phyloP scores from a whole-genome alignment of 2,329 filamentous ascomycete genomes.

The Dactylonectria estremocensis region DNA sequence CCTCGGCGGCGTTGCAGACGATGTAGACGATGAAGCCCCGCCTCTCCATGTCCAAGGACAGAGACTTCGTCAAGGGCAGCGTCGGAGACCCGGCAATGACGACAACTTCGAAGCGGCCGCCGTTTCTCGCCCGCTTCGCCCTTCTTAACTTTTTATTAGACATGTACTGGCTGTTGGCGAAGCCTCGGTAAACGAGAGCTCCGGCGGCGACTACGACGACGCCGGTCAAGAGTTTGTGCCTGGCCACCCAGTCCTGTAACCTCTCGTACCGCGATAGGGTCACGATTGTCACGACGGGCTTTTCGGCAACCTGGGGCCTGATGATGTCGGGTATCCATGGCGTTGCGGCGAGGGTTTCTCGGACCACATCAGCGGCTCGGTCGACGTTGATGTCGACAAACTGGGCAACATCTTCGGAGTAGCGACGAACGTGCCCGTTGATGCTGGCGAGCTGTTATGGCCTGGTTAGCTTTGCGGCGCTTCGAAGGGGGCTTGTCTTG shows the following conservation, averaged over 20 bases:
- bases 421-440: slow-evolving; percentile 76
- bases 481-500: slow-evolving; percentile 1
- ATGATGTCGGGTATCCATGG: slow-evolving; percentile 82
- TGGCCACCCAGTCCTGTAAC: slow-evolving; percentile 78
- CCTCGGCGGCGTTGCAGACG: slow-evolving; percentile 87
- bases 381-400: slow-evolving; percentile 88
- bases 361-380: slow-evolving; percentile 77
- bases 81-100: slow-evolving; percentile 91
- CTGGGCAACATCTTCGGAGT: slow-evolving; percentile 81
- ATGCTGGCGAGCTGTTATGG: slow-evolving; percentile 66
- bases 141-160: slow-evolving; percentile 78
- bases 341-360: slow-evolving; percentile 77
- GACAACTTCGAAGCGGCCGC: slow-evolving; percentile 87
- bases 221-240: slow-evolving; percentile 81
- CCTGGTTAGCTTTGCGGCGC: slow-evolving; percentile 26
- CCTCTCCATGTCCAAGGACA: slow-evolving; percentile 89
- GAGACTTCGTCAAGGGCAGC: slow-evolving; percentile 85
- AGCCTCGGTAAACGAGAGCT: slow-evolving; percentile 70
- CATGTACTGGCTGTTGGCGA: slow-evolving; percentile 61
- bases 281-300: slow-evolving; percentile 52
- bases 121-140: slow-evolving; percentile 84
- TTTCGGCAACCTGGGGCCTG: slow-evolving; percentile 68
- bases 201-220: slow-evolving; percentile 80
- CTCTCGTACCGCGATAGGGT: slow-evolving; percentile 62
- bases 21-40: slow-evolving; percentile 95